Evolutionary conservation across 805 yeast species (phyloP).

Genomic region (Saturnispora silvae): DNA sequence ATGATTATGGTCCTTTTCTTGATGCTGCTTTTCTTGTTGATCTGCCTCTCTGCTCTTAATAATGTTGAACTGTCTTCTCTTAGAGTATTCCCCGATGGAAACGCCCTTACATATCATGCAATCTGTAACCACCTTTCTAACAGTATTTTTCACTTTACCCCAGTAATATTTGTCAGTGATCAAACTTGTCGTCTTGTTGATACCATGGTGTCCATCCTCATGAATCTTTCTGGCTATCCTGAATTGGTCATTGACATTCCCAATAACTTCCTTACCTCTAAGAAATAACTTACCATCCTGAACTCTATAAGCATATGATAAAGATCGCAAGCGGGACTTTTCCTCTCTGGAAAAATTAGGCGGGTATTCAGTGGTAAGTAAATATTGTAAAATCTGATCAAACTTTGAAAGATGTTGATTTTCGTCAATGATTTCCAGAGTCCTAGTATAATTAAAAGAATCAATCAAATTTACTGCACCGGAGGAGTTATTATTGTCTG

Average conservation of each 20-base stretch:
- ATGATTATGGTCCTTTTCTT: neutral
- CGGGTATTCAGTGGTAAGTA: conserved; percentile 82
- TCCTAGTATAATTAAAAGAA: conserved; percentile 76
- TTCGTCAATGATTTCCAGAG: conserved; percentile 41
- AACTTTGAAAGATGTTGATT: conserved; percentile 25
- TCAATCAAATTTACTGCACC: too few relatives aligned
- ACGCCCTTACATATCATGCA: conserved; percentile 63
- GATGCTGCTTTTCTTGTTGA: neutral
- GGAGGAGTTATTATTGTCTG: conserved; percentile 48
- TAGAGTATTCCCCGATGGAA: neutral
- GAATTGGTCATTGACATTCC: conserved; percentile 63
- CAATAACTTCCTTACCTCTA: conserved; percentile 56
- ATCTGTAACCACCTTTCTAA: conserved; percentile 61
- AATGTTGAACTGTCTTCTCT: conserved; percentile 2
- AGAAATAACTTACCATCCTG: conserved; percentile 63
- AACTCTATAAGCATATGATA: conserved; percentile 67
- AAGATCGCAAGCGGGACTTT: conserved; percentile 74
- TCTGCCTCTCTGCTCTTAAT: neutral
- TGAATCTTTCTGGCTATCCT: conserved; percentile 68
- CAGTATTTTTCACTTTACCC: conserved; percentile 85
- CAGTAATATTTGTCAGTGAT: conserved; percentile 80
- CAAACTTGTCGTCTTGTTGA: conserved; percentile 72
- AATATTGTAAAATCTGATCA: conserved; percentile 66
- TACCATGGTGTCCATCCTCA: conserved; percentile 64
- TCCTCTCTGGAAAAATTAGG: conserved; percentile 72